Conservation (phyloP, 805 yeast genomes). For the Suhomyces tanzawaensis region DNA sequence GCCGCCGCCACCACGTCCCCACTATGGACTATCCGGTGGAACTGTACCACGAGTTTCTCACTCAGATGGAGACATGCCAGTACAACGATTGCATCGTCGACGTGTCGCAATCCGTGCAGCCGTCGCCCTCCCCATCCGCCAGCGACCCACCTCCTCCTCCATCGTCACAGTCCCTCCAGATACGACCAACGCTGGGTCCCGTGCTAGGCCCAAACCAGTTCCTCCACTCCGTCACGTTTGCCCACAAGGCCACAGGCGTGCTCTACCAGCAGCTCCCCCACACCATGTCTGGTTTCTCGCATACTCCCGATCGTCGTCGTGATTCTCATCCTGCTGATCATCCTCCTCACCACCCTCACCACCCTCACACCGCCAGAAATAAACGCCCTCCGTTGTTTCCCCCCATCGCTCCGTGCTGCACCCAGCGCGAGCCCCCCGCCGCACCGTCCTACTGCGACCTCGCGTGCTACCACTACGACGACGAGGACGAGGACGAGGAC, state of each 20-base stretch:
- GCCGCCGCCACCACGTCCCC: constrained; percentile 1
- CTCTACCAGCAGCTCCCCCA: too few species aligned
- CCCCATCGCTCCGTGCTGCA: background rate
- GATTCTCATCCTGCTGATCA: too few species aligned
- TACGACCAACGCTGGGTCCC: too few species aligned
- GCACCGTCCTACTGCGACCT: background rate
- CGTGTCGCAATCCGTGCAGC: constrained; percentile 1
- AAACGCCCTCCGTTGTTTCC: background rate
- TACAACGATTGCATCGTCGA: constrained; percentile 14
- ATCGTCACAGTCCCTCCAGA: too few species aligned
- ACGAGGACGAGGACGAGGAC: constrained; percentile 10
- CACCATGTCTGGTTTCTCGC: too few species aligned
- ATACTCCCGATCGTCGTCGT: too few species aligned
- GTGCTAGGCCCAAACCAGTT: too few species aligned
- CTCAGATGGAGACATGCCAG: constrained; percentile 19
- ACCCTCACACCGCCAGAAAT: too few species aligned
- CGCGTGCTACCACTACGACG: constrained; percentile 2
- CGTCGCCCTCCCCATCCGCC: background rate
- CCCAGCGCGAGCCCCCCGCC: background rate
- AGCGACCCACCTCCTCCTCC: too few species aligned
- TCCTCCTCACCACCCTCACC: too few species aligned
- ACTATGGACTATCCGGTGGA: constrained; percentile 15
- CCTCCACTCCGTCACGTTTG: too few species aligned
- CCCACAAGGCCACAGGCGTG: too few species aligned
- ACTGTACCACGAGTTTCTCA: constrained; percentile 27